phyloP scores from a whole-genome alignment of 2,329 filamentous ascomycete genomes.

The Teratosphaeria viscida region DNA sequence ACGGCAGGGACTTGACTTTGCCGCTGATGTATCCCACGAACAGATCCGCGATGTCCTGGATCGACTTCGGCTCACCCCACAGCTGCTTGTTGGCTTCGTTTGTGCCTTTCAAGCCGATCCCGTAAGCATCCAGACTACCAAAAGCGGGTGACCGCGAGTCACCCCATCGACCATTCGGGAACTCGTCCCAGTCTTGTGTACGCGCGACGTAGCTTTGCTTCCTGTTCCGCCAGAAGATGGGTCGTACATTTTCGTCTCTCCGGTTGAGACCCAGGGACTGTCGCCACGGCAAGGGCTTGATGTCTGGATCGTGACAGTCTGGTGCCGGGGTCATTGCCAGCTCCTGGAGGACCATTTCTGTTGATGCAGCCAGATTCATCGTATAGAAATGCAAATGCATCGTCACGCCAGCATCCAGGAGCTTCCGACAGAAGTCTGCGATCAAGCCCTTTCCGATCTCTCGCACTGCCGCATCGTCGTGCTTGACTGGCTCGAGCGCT shows the following conservation, averaged over 20 bases:
- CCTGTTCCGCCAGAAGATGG: slow-evolving; percentile 97
- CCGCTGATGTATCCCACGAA: slow-evolving; percentile 80
- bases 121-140: slow-evolving; percentile 88
- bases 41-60: slow-evolving; percentile 70
- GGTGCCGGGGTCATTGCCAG: slow-evolving; percentile 72
- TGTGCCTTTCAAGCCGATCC: slow-evolving; percentile 83
- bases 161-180: slow-evolving; percentile 97
- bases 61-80: slow-evolving; percentile 75
- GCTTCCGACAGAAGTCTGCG: slow-evolving; percentile 77
- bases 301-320: slow-evolving; percentile 37
- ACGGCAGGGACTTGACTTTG: slow-evolving; percentile 72
- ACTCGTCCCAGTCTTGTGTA: slow-evolving; percentile 98
- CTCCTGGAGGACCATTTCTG: slow-evolving; percentile 87
- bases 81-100: slow-evolving; percentile 93
- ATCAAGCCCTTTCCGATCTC: slow-evolving; percentile 81
- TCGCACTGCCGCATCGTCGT: slow-evolving; percentile 85
- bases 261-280: slow-evolving; percentile 84
- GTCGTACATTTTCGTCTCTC: slow-evolving; percentile 87
- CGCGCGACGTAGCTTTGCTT: slow-evolving; percentile 92
- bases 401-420: slow-evolving; percentile 70
- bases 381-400: slow-evolving; percentile 93
- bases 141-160: slow-evolving; percentile 94
- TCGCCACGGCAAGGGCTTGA: slow-evolving; percentile 86
- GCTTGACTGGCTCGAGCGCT: slow-evolving; percentile 84
- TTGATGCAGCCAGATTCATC: slow-evolving; percentile 95